phyloP scores from a whole-genome alignment of 2,329 filamentous ascomycete genomes.

The Gyromitra esculenta region DNA sequence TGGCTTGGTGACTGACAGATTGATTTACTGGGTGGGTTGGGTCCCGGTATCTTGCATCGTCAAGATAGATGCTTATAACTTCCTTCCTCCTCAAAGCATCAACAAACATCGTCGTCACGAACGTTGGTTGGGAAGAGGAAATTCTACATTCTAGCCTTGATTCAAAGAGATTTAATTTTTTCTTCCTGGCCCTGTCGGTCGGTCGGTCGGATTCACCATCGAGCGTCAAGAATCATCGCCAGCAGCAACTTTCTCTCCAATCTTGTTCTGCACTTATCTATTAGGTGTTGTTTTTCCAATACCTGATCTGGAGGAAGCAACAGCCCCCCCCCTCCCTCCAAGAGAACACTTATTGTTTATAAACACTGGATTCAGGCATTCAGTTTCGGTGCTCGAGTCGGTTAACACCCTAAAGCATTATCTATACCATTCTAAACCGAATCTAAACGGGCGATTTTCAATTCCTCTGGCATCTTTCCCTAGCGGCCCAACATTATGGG shows the following conservation, averaged over 20 bases:
- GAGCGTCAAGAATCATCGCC: background rate
- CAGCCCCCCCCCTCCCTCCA: too few species aligned
- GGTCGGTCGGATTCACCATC: background rate
- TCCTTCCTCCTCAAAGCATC: background rate
- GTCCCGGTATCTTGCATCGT: conserved; percentile 9
- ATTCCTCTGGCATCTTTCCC: background rate
- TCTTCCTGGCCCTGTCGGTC: background rate
- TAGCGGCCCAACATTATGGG: conserved; percentile 11
- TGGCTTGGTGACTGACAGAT: background rate
- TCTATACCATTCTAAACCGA: background rate
- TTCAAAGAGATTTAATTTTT: background rate
- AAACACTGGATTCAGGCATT: background rate
- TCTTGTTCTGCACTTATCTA: background rate
- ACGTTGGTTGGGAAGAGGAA: background rate
- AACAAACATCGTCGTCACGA: background rate
- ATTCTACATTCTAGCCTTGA: background rate
- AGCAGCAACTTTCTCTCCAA: background rate
- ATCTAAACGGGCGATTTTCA: background rate
- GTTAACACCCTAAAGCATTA: background rate
- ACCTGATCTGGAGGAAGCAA: background rate
- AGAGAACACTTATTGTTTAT: background rate
- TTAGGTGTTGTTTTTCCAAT: background rate
- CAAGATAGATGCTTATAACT: background rate
- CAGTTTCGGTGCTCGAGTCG: background rate
- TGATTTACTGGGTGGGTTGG: background rate